phyloP scores from a whole-genome alignment of 805 yeast species.

The Priceomyces fermenticarens region DNA sequence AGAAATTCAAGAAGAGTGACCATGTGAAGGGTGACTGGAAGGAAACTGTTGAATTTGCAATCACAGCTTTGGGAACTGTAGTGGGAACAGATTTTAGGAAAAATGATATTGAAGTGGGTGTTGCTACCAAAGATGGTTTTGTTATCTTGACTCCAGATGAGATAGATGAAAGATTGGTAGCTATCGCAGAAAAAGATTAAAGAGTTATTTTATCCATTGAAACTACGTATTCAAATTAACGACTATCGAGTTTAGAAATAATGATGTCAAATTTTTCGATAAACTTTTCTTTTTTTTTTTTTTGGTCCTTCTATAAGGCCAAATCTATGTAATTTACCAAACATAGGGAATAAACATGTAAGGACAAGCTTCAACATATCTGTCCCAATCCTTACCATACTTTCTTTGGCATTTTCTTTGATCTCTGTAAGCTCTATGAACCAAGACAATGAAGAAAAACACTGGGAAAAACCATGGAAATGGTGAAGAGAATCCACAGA shows the following conservation, averaged over 20 bases:
- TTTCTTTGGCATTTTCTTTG: slow-evolving; percentile 77
- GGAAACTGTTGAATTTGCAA: slow-evolving; percentile 84
- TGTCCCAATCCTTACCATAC: slow-evolving; percentile 93
- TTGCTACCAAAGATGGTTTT: slow-evolving; percentile 73
- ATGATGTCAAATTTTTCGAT: background rate
- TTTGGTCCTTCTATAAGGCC: background rate
- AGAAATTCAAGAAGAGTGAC: slow-evolving; percentile 73
- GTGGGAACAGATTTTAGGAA: slow-evolving; percentile 92
- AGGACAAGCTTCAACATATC: slow-evolving; percentile 83
- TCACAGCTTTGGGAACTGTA: slow-evolving; percentile 79
- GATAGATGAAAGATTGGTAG: slow-evolving; percentile 88
- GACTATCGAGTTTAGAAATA: too few species aligned
- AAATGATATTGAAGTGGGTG: slow-evolving; percentile 90
- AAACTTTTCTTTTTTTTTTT: background rate
- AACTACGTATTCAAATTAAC: too few species aligned
- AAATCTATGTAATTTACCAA: slow-evolving; percentile 35
- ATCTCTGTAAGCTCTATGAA: slow-evolving; percentile 90
- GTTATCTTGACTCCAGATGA: slow-evolving; percentile 75
- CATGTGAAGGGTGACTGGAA: slow-evolving; percentile 80
- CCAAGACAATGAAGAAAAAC: slow-evolving; percentile 81
- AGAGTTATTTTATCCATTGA: background rate
- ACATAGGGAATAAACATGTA: slow-evolving; percentile 88
- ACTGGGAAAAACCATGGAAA: slow-evolving; percentile 96
- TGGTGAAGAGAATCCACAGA: slow-evolving; percentile 83
- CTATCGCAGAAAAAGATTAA: slow-evolving; percentile 95